Conservation (phyloP, 2,329 filamentous ascomycete genomes). For the Colletotrichum graminicola region DNA sequence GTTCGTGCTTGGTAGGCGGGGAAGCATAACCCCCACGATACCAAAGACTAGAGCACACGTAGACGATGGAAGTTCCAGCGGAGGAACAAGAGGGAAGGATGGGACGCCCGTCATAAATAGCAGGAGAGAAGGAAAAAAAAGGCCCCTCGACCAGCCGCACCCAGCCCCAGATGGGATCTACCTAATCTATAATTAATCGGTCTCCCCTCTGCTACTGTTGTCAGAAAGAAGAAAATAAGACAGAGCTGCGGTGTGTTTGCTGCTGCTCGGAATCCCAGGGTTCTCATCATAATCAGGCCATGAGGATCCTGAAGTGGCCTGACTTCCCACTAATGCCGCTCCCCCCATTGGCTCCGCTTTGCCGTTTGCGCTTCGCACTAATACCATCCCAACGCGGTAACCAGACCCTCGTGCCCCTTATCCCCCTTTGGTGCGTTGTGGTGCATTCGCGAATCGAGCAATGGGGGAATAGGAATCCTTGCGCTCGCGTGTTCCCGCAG, state of each 20-base stretch:
- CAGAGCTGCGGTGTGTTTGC: slow-evolving; percentile 31
- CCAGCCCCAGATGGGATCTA: slow-evolving; percentile 25
- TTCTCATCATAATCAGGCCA: slow-evolving; percentile 42
- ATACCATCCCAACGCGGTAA: slow-evolving; percentile 3
- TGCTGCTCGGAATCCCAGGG: slow-evolving; percentile 23
- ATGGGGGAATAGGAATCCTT: slow-evolving; percentile 2
- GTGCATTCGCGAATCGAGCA: not conserved
- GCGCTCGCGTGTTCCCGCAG: slow-evolving; percentile 7
- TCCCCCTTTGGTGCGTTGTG: not conserved
- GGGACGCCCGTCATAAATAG: slow-evolving; percentile 16
- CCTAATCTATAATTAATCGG: slow-evolving; percentile 32
- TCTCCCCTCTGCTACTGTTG: slow-evolving; percentile 5
- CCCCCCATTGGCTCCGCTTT: slow-evolving; percentile 36
- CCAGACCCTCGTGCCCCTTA: slow-evolving; percentile 1
- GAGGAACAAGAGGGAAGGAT: not conserved
- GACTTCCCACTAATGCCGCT: slow-evolving; percentile 34
- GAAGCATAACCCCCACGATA: not conserved
- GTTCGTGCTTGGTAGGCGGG: not conserved
- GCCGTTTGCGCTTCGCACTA: slow-evolving; percentile 33
- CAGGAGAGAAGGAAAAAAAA: not conserved
- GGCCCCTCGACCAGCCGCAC: not conserved
- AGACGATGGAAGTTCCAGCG: not conserved
- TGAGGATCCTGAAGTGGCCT: slow-evolving; percentile 40
- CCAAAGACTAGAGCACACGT: not conserved
- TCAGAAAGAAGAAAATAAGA: not conserved